Evolutionary conservation across 2,329 filamentous ascomycete species (phyloP), one percentile per base, ranked within the genome.

Genomic region (Xylariomycetidae sp.): DNA sequence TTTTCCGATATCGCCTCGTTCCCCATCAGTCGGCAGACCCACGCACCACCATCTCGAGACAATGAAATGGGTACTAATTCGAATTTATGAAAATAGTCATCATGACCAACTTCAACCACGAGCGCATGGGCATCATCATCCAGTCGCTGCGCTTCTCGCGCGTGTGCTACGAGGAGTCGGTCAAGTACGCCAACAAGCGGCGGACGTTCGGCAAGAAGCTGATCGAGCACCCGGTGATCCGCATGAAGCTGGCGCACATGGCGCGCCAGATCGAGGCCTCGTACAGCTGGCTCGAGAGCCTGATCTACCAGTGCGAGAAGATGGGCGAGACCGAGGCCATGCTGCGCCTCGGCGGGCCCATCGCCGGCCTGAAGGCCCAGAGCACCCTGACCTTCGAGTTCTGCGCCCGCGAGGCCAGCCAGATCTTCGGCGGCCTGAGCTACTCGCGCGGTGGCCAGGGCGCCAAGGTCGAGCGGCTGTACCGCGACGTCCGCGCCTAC

Each of bases 41-140:
- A n/a, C n/a, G n/a, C n/a, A n/a, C n/a, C n/a, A 11, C 14, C 13
- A 6, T 26, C 14, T 25, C 20, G 8, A 23, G n/a, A 23, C n/a
- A 8, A 23, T n/a, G 20, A 23, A 23, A 8, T 8, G n/a, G 20
- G n/a, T 8, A 23, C 20, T 8, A 8, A 8, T 23, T 15, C 14
- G 20, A 18, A 12, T 7, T 8, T 12, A 16, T 14, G 4, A 10
- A 11, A 25, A 17, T 40, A 77, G 88, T 94, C 58, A 90, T 98
- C 72, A 97, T 97, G 90, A 96, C 88, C 60, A 96, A 96, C 75
- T 96, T 96, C 74, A 97, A 97, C 77, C 92, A 97, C 73, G 92
- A 98, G 70, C 87, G 92, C 44, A 89, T 98, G 51, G 92, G 92
- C 43, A 97, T 98, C 64, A 89, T 97, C 67, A 97, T 97, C 69